These are phyloP conservation scores for Linum tenue DNA, from an alignment of 345 rosid genomes.

Conservation along the genomic window DNA sequence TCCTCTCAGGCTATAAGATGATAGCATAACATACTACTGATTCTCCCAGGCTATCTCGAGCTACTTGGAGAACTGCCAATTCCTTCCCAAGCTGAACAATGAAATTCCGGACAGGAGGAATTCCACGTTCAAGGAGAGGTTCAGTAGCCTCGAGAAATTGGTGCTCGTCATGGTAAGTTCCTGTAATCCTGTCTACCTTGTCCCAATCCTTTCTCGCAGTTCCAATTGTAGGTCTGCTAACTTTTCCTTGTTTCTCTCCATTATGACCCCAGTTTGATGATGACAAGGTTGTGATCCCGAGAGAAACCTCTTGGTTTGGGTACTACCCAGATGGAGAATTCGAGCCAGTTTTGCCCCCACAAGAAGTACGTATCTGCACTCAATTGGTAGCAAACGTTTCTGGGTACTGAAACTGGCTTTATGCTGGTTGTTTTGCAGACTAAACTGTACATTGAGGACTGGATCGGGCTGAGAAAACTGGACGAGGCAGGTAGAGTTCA, in stretches of 20 bases:
- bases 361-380: constrained; percentile 30
- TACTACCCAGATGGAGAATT: constrained; percentile 76
- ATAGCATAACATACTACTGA: neutral
- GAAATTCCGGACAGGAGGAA: constrained; percentile 57
- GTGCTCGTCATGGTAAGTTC: constrained; percentile 78
- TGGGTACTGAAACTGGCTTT: neutral
- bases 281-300: constrained; percentile 70
- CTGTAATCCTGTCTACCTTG: neutral
- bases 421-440: constrained; percentile 38
- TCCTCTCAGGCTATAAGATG: neutral
- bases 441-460: constrained; percentile 68
- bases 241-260: neutral
- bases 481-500: constrained; percentile 60
- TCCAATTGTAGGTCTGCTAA: neutral
- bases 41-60: constrained; percentile 33
- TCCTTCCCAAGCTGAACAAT: constrained; percentile 77
- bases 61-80: constrained; percentile 56
- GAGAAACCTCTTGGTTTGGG: constrained; percentile 93
- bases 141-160: constrained; percentile 61
- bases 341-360: constrained; percentile 36
- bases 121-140: constrained; percentile 56
- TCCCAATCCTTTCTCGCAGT: neutral
- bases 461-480: constrained; percentile 72
- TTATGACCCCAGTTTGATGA: constrained; percentile 42
- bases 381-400: neutral